Base-by-base conservation (phyloP, 2,329 filamentous ascomycete genomes). In the Gnomoniopsis smithogilvyi region DNA sequence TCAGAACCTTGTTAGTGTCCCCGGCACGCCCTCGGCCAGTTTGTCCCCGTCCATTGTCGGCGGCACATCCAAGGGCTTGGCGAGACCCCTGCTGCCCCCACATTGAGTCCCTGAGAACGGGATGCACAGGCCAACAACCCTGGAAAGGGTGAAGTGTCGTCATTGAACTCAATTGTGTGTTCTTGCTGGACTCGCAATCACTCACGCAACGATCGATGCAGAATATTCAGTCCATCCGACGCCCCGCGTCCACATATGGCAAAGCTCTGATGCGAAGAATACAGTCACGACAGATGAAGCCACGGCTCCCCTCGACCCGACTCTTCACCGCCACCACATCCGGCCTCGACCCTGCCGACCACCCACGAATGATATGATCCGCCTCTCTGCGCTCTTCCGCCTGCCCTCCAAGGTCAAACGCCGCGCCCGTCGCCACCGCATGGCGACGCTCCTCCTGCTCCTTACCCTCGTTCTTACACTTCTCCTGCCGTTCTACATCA, bases 361-460 rank as follows among this genome's bases (percentile, higher is more conserved):
- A 43, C 19, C 14, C 41, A 4, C 47, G 8, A 21, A 54, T 62
- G 58, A 62, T 24, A 71, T 71, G 69, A 65, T 68, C 60, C 64
- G 66, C 26, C 61, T 69, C 58, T 69, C 68, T 64, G 74, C 75
- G 67, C 71, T 84, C 71, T 78, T 83, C 70, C 80, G 80, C 62
- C 75, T 84, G 53, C 82, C 82, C 61, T 78, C 77, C 63, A 81
- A 79, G 73, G 76, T 85, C 66, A 80, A 80, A 69, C 81, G 82
- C 62, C 80, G 80, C 65, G 82, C 81, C 60, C 78, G 83, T 62
- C 81, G 82, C 58, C 82, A 81, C 69, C 79, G 83, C 66, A 83
- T 86, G 80, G 76, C 79, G 45, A 84, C 80, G 50, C 76, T 84
- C 46, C 64, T 79, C 59, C 64, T 70, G 26, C 73, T 85, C 56